These are phyloP conservation scores for Danielia oregonensis DNA, from an alignment of 805 yeast genomes.

Conservation along the genomic window DNA sequence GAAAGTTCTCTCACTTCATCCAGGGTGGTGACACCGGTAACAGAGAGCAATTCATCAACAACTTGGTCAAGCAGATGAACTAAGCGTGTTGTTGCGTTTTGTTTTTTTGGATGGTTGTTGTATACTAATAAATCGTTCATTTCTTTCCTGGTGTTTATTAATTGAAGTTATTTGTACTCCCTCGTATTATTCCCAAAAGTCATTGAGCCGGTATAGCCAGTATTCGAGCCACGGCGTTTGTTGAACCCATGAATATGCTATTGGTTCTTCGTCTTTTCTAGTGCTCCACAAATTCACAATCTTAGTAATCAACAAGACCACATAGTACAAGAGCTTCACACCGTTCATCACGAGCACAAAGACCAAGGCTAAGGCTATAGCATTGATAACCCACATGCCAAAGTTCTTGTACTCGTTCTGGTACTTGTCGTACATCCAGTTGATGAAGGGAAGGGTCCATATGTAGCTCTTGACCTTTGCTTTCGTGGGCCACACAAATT, in stretches of 20 bases:
- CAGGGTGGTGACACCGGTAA: slow-evolving; percentile 99
- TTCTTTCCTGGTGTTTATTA: slow-evolving; percentile 6
- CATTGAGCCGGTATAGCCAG: slow-evolving; percentile 8
- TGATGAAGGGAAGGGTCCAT: background rate
- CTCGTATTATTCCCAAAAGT: slow-evolving; percentile 2
- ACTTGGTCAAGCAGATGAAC: slow-evolving; percentile 91
- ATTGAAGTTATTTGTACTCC: slow-evolving; percentile 1
- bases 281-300: background rate
- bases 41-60: slow-evolving; percentile 95
- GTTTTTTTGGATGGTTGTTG: slow-evolving; percentile 4
- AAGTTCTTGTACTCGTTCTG: background rate
- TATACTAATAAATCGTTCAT: background rate
- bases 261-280: slow-evolving; percentile 3
- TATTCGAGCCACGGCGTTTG: slow-evolving; percentile 16
- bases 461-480: background rate
- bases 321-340: slow-evolving; percentile 9
- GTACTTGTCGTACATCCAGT: background rate
- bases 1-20: slow-evolving; percentile 96
- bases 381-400: slow-evolving; percentile 2
- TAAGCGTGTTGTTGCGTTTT: slow-evolving; percentile 36
- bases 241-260: slow-evolving; percentile 10
- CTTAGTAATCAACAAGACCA: background rate
- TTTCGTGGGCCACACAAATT: background rate
- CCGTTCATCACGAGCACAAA: slow-evolving; percentile 4
- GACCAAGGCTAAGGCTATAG: slow-evolving; percentile 4